phyloP scores from a whole-genome alignment of 2,329 filamentous ascomycete species.

The Laburnicola sp. region DNA sequence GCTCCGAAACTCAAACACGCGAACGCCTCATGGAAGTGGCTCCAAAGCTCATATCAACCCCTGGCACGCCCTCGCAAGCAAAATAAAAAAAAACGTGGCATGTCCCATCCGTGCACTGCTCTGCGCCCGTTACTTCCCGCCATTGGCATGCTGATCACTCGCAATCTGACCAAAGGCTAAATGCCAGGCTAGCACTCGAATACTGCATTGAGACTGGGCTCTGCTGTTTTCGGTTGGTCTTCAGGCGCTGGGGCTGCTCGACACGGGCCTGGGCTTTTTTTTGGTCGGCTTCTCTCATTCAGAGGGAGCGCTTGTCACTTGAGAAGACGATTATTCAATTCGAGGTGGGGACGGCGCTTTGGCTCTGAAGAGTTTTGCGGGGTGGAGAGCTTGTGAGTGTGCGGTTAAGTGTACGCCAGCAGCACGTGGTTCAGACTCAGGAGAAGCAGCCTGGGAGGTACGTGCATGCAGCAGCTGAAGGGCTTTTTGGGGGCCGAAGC shows the following conservation, averaged over 20 bases:
- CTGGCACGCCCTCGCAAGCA: neutral
- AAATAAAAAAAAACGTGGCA: slow-evolving; percentile 4
- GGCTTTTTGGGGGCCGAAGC: slow-evolving; percentile 2
- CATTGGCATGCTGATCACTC: neutral
- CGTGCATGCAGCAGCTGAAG: neutral
- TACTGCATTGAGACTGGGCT: too few relatives aligned
- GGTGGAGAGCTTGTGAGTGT: neutral
- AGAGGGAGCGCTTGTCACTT: too few relatives aligned
- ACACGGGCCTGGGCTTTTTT: too few relatives aligned
- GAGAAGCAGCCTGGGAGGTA: neutral
- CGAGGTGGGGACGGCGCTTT: too few relatives aligned
- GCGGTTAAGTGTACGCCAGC: slow-evolving; percentile 1
- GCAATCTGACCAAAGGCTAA: too few relatives aligned
- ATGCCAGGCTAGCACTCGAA: too few relatives aligned
- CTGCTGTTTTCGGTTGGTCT: too few relatives aligned
- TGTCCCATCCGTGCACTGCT: neutral
- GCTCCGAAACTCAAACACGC: neutral
- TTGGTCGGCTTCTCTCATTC: too few relatives aligned
- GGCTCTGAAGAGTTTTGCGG: neutral
- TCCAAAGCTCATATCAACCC: neutral
- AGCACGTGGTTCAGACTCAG: neutral
- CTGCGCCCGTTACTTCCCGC: neutral
- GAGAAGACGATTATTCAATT: too few relatives aligned
- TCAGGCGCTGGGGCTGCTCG: too few relatives aligned
- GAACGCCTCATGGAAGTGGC: too few relatives aligned